These are phyloP conservation scores for Globisporangium apiculatum DNA, from an alignment of 352 stramenopile species.

Conservation along the genomic window DNA sequence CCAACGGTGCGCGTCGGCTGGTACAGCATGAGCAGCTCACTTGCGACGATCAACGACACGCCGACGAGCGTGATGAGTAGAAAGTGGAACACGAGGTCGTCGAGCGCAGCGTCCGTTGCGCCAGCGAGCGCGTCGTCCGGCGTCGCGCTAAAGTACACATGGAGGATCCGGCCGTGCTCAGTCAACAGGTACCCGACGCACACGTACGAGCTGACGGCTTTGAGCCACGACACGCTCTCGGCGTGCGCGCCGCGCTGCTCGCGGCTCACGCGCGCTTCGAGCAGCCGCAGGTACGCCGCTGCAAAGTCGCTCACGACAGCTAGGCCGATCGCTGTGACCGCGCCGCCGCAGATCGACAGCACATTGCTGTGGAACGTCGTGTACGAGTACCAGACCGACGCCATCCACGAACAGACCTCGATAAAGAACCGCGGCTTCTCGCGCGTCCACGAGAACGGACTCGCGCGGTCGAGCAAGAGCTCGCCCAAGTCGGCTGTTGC, in stretches of 20 bases:
- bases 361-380: conserved; percentile 35
- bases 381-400: conserved; percentile 64
- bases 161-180: conserved; percentile 33
- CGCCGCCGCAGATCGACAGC: conserved; percentile 39
- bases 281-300: conserved; percentile 41
- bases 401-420: conserved; percentile 69
- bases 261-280: conserved; percentile 35
- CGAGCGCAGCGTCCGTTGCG: conserved; percentile 23
- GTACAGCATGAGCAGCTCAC: conserved; percentile 69
- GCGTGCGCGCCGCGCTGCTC: conserved; percentile 11
- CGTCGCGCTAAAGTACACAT: conserved; percentile 28
- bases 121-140: conserved; percentile 6
- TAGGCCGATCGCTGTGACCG: conserved; percentile 27
- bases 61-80: conserved; percentile 68
- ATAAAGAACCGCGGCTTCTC: conserved; percentile 56
- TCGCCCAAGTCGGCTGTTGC: conserved; percentile 23
- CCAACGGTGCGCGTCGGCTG: conserved; percentile 46
- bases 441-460: conserved; percentile 36
- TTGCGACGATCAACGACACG: conserved; percentile 67
- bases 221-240: conserved; percentile 55
- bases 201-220: conserved; percentile 54
- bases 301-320: conserved; percentile 52
- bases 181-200: conserved; percentile 65
- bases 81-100: conserved; percentile 64
- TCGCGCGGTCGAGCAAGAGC: conserved; percentile 46